Evolutionary conservation across 1,284 basidiomycete species (phyloP).

Genomic region (Puccinia horiana): DNA sequence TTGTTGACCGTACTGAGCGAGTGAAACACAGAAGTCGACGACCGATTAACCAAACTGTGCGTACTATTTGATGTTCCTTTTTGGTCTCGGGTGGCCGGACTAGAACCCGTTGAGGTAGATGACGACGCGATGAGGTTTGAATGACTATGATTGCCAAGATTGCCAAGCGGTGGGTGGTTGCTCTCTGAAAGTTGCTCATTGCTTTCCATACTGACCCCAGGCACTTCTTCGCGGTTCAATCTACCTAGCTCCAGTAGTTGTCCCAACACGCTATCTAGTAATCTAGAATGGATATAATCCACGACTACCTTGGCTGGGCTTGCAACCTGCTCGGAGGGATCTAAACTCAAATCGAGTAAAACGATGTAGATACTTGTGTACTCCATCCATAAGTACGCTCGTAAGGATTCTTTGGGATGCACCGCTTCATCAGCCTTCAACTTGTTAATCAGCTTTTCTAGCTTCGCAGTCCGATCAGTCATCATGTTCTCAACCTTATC

Average conservation of each 20-base stretch:
- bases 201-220: background rate
- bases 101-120: background rate
- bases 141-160: conserved; percentile 18
- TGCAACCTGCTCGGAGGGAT: conserved; percentile 57
- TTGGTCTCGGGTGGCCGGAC: background rate
- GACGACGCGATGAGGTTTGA: conserved; percentile 22
- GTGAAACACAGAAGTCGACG: conserved; percentile 33
- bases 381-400: conserved; percentile 47
- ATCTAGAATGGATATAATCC: conserved; percentile 56
- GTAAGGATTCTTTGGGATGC: conserved; percentile 34
- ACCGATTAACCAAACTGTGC: background rate
- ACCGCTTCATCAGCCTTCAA: conserved; percentile 37
- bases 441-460: conserved; percentile 43
- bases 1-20: conserved; percentile 43
- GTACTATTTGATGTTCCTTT: background rate
- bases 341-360: conserved; percentile 57
- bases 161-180: background rate
- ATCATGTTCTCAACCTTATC: conserved; percentile 8
- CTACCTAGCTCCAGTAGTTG: conserved; percentile 19
- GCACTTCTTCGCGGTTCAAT: conserved; percentile 14
- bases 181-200: background rate
- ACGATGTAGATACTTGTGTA: conserved; percentile 57
- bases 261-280: conserved; percentile 52
- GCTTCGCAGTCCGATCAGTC: conserved; percentile 43
- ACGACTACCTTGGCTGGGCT: conserved; percentile 56